Base-by-base conservation (phyloP, 1,139 yeast species). In the Kodamaea anthophila region DNA sequence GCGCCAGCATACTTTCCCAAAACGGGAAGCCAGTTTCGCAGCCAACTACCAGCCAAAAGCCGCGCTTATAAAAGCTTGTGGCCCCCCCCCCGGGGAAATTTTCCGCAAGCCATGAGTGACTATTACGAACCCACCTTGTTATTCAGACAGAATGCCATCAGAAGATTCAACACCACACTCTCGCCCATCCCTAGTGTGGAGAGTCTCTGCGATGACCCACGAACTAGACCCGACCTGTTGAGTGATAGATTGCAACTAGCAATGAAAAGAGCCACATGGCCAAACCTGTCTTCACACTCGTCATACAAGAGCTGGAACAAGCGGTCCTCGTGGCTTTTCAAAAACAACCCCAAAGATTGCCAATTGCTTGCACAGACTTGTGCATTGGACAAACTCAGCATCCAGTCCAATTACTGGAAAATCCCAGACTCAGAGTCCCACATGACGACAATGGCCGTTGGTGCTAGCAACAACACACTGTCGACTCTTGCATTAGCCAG, bases 321-420 rank as follows among this genome's bases (percentile, higher is more conserved):
- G n/a, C 32, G 33, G 8, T 28, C 38, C 3, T 32, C 40, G 15
- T 58, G 65, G 65, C 32, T 60, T 18, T 41, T 58, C 24, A 49
- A 53, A 26, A 33, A 39, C 5, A 34, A 47, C 30, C 42, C 51
- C 9, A 44, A 47, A 15, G 69, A 63, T 37, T 57, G 58, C 5
- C 53, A 51, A 28, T 50, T 61, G 19, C 40, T 50, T 18, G 57
- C 56, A 37, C 65, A 68, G 41, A 55, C 70, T 1, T 66, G 73
- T 39, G 51, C 68, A 1, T 53, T 61, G 18, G 56, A 65, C 40
- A 47, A 66, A 23, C 41, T 62, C 29, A 69, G 66, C 36, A 60
- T 75, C 30, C 67, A 68, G 35, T 74, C 81, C 9, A 71, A 65
- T 48, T 82, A 82, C 53, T 83, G 93, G 94, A 72, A 68, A 41